Conservation (phyloP, 2,329 filamentous ascomycete species). For the Fusarium abutilonis region DNA sequence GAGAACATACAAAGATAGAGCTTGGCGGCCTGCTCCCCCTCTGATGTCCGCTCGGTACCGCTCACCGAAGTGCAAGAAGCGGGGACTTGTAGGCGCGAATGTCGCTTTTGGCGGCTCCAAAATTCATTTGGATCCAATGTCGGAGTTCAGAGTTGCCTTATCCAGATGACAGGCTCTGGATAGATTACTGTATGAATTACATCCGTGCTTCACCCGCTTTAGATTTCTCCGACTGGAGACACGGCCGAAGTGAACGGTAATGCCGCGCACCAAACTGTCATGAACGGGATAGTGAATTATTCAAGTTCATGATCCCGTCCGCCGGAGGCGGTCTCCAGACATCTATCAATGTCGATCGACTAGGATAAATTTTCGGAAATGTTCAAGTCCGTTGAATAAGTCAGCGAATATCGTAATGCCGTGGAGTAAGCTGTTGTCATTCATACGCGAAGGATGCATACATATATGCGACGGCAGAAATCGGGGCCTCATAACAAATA, state of each 20-base stretch:
- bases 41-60: conserved; percentile 26
- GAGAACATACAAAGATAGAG: conserved; percentile 9
- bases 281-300: conserved; percentile 6
- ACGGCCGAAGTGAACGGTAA: conserved; percentile 6
- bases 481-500: conserved; percentile 18
- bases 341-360: conserved; percentile 4
- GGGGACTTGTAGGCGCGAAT: conserved; percentile 18
- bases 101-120: conserved; percentile 43
- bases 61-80: conserved; percentile 6
- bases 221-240: conserved; percentile 10
- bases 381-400: conserved; percentile 24
- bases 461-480: conserved; percentile 28
- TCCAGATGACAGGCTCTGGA: neutral
- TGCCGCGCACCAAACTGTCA: conserved; percentile 21
- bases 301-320: conserved; percentile 17
- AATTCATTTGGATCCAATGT: conserved; percentile 6
- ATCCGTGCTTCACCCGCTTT: conserved; percentile 2
- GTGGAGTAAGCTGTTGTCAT: conserved; percentile 20
- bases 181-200: neutral
- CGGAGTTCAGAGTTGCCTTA: conserved; percentile 16
- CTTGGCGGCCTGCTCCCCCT: conserved; percentile 19
- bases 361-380: conserved; percentile 7
- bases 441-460: conserved; percentile 12
- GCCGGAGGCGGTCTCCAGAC: neutral
- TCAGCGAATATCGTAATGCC: conserved; percentile 33